phyloP scores from a whole-genome alignment of 2,329 filamentous ascomycete species.

The Alternaria tenuissima region DNA sequence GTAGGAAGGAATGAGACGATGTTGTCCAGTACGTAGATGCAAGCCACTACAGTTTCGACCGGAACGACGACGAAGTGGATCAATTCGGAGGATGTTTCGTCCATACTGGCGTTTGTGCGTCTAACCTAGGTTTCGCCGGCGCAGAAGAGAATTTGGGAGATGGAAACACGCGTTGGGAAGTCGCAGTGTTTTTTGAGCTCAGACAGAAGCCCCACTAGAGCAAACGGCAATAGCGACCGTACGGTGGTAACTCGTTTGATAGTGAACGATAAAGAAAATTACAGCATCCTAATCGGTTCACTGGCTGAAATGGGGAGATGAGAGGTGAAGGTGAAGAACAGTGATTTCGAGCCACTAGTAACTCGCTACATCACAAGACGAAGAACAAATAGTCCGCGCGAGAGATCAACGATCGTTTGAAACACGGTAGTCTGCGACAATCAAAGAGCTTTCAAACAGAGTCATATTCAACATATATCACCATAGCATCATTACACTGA shows the following conservation, averaged over 20 bases:
- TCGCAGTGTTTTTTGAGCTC: neutral
- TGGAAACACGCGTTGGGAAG: neutral
- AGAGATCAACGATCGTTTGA: neutral
- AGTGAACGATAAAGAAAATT: neutral
- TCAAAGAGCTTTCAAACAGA: neutral
- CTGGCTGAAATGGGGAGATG: neutral
- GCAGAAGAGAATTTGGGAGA: neutral
- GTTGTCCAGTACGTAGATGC: neutral
- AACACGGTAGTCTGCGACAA: neutral
- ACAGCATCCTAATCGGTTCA: neutral
- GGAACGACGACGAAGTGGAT: neutral
- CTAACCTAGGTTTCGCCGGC: too few species aligned
- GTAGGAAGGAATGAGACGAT: too few species aligned
- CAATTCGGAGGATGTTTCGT: neutral
- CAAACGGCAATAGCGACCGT: neutral
- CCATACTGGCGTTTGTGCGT: neutral
- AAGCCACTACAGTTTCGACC: neutral
- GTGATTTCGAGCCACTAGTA: neutral
- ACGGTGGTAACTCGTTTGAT: neutral
- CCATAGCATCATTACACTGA: neutral
- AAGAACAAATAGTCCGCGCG: neutral
- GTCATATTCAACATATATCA: neutral
- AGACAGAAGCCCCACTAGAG: neutral
- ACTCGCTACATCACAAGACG: neutral
- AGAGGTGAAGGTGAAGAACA: neutral